These are phyloP conservation scores for Pontederia crassipes DNA, from an alignment of 176 grass and related monocot species.

Conservation along the genomic window DNA sequence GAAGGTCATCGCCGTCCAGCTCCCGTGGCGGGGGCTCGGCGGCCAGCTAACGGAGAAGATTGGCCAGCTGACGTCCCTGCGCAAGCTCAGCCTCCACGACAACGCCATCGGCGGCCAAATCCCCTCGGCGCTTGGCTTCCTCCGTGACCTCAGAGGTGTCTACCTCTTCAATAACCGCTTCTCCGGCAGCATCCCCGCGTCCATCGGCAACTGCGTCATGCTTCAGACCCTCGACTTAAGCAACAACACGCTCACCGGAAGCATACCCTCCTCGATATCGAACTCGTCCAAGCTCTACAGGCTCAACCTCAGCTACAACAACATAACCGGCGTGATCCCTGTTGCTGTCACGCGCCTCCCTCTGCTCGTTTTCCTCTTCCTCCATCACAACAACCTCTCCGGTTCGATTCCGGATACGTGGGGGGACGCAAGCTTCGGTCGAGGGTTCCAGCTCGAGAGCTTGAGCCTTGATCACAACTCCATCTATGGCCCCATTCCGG, in stretches of 20 bases:
- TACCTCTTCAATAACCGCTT: slow-evolving; percentile 94
- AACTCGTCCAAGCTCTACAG: slow-evolving; percentile 47
- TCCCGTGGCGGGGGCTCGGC: slow-evolving; percentile 61
- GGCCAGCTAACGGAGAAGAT: slow-evolving; percentile 62
- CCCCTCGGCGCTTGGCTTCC: slow-evolving; percentile 48
- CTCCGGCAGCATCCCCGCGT: slow-evolving; percentile 43
- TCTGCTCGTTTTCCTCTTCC: slow-evolving; percentile 37
- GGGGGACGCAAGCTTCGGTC: background rate
- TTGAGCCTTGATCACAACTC: slow-evolving; percentile 34
- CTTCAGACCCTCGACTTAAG: slow-evolving; percentile 78
- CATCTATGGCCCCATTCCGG: slow-evolving; percentile 35
- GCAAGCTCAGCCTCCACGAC: slow-evolving; percentile 77
- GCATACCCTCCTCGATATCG: slow-evolving; percentile 38
- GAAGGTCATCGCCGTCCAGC: slow-evolving; percentile 71
- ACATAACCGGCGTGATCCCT: slow-evolving; percentile 54
- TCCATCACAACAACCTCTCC: slow-evolving; percentile 55
- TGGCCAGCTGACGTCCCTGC: slow-evolving; percentile 56
- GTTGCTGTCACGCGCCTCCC: slow-evolving; percentile 31
- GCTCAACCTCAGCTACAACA: slow-evolving; percentile 69
- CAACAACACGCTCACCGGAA: slow-evolving; percentile 59
- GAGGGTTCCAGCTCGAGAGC: slow-evolving; percentile 16
- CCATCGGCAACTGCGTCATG: slow-evolving; percentile 41
- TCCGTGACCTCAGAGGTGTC: slow-evolving; percentile 51
- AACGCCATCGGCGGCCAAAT: slow-evolving; percentile 65
- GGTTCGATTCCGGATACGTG: slow-evolving; percentile 24